Evolutionary conservation across 805 yeast species (phyloP).

Genomic region (Debaryomyces maramus): DNA sequence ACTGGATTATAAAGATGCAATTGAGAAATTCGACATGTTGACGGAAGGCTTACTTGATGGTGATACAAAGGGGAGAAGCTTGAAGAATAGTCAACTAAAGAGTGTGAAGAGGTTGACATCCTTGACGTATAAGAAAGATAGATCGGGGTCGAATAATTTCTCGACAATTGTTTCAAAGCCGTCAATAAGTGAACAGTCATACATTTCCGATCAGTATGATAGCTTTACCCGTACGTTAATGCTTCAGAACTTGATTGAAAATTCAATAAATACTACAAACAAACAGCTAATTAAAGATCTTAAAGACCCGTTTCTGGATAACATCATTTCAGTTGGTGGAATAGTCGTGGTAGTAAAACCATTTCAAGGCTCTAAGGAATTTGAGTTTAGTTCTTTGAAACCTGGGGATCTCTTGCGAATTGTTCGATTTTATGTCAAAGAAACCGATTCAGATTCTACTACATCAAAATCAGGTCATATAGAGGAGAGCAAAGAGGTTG

Average conservation of each 20-base stretch:
- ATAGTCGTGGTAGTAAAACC: conserved; percentile 34
- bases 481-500: not conserved
- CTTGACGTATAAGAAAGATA: conserved; percentile 61
- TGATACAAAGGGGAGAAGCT: not conserved
- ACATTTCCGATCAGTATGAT: conserved; percentile 19
- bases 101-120: conserved; percentile 55
- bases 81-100: conserved; percentile 13
- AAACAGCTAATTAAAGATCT: conserved; percentile 22
- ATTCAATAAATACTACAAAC: conserved; percentile 11
- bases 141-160: conserved; percentile 3
- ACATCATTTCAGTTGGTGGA: conserved; percentile 26
- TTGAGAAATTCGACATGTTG: conserved; percentile 15
- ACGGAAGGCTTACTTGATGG: conserved; percentile 12
- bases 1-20: conserved; percentile 9
- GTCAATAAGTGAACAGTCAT: conserved; percentile 12
- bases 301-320: conserved; percentile 29
- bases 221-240: conserved; percentile 27
- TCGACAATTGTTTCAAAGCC: conserved; percentile 15
- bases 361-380: conserved; percentile 17
- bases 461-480: not conserved
- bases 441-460: not conserved
- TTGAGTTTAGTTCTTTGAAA: conserved; percentile 24
- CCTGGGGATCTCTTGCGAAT: conserved; percentile 33
- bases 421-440: conserved; percentile 23
- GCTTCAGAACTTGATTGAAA: conserved; percentile 23